Conservation (phyloP, 2,329 filamentous ascomycete species). For the Byssochlamys sp. region DNA sequence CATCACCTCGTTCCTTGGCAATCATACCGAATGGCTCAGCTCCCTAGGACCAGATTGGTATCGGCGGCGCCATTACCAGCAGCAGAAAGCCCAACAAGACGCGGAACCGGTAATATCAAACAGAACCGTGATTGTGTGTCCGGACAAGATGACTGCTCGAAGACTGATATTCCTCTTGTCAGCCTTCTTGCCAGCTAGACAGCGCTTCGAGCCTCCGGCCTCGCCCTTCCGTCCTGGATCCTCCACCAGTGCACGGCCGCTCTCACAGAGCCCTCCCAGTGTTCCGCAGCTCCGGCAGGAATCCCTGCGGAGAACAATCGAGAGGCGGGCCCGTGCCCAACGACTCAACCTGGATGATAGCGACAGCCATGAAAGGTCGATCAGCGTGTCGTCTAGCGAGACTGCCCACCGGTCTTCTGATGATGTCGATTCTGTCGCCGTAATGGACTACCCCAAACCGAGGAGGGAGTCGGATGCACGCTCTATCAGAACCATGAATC, state of each 20-base stretch:
- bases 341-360: conserved; percentile 28
- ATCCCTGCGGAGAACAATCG: conserved; percentile 46
- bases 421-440: conserved; percentile 19
- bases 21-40: conserved; percentile 52
- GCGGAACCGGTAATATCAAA: conserved; percentile 40
- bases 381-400: conserved; percentile 38
- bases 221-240: conserved; percentile 33
- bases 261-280: conserved; percentile 46
- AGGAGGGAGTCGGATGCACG: conserved; percentile 35
- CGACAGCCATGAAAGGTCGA: conserved; percentile 28
- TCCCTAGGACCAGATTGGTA: conserved; percentile 46
- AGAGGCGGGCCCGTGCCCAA: conserved; percentile 41
- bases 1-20: conserved; percentile 51
- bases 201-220: conserved; percentile 28
- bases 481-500: conserved; percentile 32
- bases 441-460: conserved; percentile 15
- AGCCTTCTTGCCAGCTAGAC: conserved; percentile 46
- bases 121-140: conserved; percentile 49
- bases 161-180: conserved; percentile 50
- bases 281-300: conserved; percentile 43
- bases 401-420: conserved; percentile 27
- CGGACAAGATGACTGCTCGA: conserved; percentile 51
- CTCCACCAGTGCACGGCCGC: conserved; percentile 38
- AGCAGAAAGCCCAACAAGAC: conserved; percentile 40
- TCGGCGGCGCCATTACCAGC: conserved; percentile 42